phyloP scores from a whole-genome alignment of 805 yeast genomes.

The Saturnispora mendoncae region DNA sequence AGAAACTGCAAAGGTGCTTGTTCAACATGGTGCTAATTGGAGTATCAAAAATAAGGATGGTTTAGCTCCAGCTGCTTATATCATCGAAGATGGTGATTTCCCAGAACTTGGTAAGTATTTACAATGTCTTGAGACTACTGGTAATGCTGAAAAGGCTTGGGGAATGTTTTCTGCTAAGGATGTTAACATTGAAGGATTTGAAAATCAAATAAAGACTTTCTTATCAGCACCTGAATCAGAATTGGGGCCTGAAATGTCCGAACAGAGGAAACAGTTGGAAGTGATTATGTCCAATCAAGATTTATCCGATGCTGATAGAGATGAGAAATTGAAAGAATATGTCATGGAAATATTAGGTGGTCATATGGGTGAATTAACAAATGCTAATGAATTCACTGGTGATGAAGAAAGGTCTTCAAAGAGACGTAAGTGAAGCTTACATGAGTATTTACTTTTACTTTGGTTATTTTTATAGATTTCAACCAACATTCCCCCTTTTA shows the following conservation, averaged over 20 bases:
- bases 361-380: constrained; percentile 20
- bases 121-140: constrained; percentile 10
- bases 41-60: constrained; percentile 62
- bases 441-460: neutral
- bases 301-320: constrained; percentile 65
- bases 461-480: too few species aligned
- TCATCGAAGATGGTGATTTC: constrained; percentile 78
- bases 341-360: constrained; percentile 58
- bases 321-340: constrained; percentile 61
- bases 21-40: constrained; percentile 61
- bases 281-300: constrained; percentile 40
- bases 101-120: constrained; percentile 70
- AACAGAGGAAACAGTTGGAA: constrained; percentile 55
- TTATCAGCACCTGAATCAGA: constrained; percentile 36
- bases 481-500: too few species aligned
- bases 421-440: constrained; percentile 2
- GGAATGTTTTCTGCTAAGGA: constrained; percentile 4
- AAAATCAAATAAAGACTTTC: constrained; percentile 47
- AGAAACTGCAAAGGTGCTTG: constrained; percentile 51
- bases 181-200: constrained; percentile 23
- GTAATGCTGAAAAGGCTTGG: constrained; percentile 1
- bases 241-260: constrained; percentile 35
- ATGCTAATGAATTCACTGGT: constrained; percentile 8
- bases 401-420: constrained; percentile 8
- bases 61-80: constrained; percentile 60